phyloP scores from a whole-genome alignment of 768 basidiomycete species.

The Leccinum incarnatum region DNA sequence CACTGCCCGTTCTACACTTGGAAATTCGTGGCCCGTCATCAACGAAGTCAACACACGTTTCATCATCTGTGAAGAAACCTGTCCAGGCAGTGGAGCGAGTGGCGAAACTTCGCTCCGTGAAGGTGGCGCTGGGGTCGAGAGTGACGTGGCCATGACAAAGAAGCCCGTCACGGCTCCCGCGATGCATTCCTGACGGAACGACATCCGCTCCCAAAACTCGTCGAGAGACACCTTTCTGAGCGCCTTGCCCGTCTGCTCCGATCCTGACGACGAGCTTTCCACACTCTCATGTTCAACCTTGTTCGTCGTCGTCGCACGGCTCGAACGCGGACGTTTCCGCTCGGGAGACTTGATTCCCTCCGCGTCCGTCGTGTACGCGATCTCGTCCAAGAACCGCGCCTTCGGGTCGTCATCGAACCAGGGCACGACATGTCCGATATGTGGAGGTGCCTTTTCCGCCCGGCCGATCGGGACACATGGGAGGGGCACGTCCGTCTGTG shows the following conservation, averaged over 20 bases:
- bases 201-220: conserved; percentile 98
- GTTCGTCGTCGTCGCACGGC: not conserved
- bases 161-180: conserved; percentile 91
- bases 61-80: conserved; percentile 64
- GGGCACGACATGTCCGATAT: conserved; percentile 76
- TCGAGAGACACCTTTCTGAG: conserved; percentile 58
- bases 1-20: conserved; percentile 57
- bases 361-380: conserved; percentile 68
- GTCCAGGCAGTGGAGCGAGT: conserved; percentile 52
- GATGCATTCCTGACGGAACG: conserved; percentile 91
- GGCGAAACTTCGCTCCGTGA: conserved; percentile 34
- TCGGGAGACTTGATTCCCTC: conserved; percentile 58
- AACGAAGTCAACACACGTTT: conserved; percentile 69
- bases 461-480: conserved; percentile 43
- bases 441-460: conserved; percentile 21
- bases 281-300: conserved; percentile 18
- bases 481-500: conserved; percentile 39
- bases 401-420: conserved; percentile 98
- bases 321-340: conserved; percentile 52
- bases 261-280: conserved; percentile 21
- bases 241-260: conserved; percentile 49
- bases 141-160: conserved; percentile 63
- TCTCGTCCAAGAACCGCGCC: conserved; percentile 88
- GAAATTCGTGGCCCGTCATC: conserved; percentile 76
- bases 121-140: conserved; percentile 18